Evolutionary conservation across 345 rosid genomes (phyloP).

Genomic region (Syzygium aromaticum): DNA sequence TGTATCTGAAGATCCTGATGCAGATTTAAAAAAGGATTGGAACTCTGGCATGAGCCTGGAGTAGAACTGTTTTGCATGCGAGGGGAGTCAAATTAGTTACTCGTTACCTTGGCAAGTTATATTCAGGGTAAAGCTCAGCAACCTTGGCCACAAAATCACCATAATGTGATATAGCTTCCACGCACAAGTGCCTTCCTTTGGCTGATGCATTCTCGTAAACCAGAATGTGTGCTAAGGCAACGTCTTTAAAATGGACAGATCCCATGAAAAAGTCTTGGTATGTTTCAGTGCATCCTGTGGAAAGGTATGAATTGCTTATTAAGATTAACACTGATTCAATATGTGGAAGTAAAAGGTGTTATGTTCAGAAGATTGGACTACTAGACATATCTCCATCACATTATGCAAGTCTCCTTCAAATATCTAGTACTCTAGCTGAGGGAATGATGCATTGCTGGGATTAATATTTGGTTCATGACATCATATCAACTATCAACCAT

Average conservation of each 20-base stretch:
- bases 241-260: constrained; percentile 84
- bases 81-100: not conserved
- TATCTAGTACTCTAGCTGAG: not conserved
- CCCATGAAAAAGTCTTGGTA: constrained; percentile 78
- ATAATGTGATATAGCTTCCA: constrained; percentile 82
- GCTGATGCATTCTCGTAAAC: constrained; percentile 79
- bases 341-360: not conserved
- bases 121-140: constrained; percentile 89
- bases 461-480: not conserved
- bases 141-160: constrained; percentile 87
- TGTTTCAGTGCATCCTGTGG: constrained; percentile 80
- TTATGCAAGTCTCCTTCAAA: not conserved
- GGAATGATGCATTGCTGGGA: not conserved
- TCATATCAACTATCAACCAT: not conserved
- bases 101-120: constrained; percentile 54
- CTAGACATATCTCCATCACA: not conserved
- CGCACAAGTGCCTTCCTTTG: constrained; percentile 77
- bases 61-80: not conserved
- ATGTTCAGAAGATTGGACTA: not conserved
- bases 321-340: not conserved
- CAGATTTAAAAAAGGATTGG: not conserved
- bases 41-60: not conserved
- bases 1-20: not conserved
- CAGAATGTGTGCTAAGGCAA: constrained; percentile 76
- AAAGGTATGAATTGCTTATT: not conserved